phyloP scores from a whole-genome alignment of 1,139 yeast species.

The Saccharomyces hybrid region DNA sequence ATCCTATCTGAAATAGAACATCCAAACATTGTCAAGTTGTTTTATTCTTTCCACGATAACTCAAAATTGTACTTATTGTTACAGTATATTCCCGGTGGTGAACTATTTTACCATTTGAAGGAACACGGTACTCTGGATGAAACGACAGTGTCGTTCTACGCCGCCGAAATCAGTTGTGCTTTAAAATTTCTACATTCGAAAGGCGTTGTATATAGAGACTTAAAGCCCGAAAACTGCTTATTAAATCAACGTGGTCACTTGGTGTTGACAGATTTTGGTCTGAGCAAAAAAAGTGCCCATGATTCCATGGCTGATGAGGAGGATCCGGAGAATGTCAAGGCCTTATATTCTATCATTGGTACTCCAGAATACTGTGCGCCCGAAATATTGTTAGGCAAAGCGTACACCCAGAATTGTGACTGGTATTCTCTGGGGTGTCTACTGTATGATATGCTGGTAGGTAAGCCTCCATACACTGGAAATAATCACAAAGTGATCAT shows the following conservation, averaged over 20 bases:
- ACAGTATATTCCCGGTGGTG: conserved; percentile 92
- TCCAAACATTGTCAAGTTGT: conserved; percentile 81
- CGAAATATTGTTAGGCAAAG: conserved; percentile 75
- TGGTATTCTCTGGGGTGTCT: conserved; percentile 98
- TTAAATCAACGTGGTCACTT: conserved; percentile 72
- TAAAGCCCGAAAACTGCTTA: conserved; percentile 91
- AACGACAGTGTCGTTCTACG: conserved; percentile 68
- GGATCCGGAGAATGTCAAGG: conserved; percentile 28
- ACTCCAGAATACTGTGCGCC: conserved; percentile 98
- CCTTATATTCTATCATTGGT: conserved; percentile 71
- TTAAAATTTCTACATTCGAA: conserved; percentile 69
- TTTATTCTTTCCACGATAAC: conserved; percentile 83
- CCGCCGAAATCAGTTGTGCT: conserved; percentile 83
- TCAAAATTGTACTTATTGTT: conserved; percentile 70
- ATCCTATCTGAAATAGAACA: conserved; percentile 67
- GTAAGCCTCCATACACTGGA: conserved; percentile 93
- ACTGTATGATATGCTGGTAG: conserved; percentile 77
- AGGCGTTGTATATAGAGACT: conserved; percentile 84
- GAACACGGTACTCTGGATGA: conserved; percentile 46
- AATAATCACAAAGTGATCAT: conserved; percentile 73
- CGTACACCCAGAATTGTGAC: conserved; percentile 83
- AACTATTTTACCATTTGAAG: conserved; percentile 75
- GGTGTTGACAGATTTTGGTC: conserved; percentile 86
- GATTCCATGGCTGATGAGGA: conserved; percentile 21
- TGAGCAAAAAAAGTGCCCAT: conserved; percentile 53